Base-by-base conservation (phyloP, 2,329 filamentous ascomycete species). In the Sarocladium oryzae region DNA sequence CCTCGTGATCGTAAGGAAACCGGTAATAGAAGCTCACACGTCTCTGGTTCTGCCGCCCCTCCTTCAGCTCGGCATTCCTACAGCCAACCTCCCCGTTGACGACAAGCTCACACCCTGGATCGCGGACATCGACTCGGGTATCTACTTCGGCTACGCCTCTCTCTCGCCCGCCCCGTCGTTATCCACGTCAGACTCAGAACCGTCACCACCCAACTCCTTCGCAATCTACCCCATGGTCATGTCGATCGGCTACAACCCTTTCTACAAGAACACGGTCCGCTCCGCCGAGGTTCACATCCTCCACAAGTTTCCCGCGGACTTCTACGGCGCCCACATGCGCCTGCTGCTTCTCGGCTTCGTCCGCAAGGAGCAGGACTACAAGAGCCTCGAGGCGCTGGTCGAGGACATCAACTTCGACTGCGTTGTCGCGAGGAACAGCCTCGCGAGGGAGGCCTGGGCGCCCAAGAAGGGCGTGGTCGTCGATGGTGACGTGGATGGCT, bases 181-280 rank as follows among this genome's bases (percentile, higher is more conserved):
- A 26, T 75, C 80, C 54, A 75, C 85, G 10, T 72, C 78, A 0
- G 2, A 66, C 1, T 53, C 64, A 2, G 77, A 80, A 59, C 73
- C 78, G 13, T 51, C 56, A 2, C 50, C 58, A 36, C 58, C 63
- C 53, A 59, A 63, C 7, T 43, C 51, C 45, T 65, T 67, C 56
- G 52, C 57, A 53, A 74, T 93, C 52, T 89, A 85, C 68, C 89
- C 89, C 1, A 93, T 95, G 79, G 90, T 95, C 57, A 88, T 96
- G 85, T 89, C 84, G 55, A 92, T 96, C 58, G 93, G 93, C 40
- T 97, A 91, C 79, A 99, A 97, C 69, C 93, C 93, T 0, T 97
- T 91, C 71, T 99, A 96, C 78, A 90, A 91, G 66, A 97, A 99
- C 76, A 84, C 79, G 4, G 82, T 88, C 43, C 84, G 89, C 55